phyloP scores from a whole-genome alignment of 345 rosid genomes.

The Populus euphratica region DNA sequence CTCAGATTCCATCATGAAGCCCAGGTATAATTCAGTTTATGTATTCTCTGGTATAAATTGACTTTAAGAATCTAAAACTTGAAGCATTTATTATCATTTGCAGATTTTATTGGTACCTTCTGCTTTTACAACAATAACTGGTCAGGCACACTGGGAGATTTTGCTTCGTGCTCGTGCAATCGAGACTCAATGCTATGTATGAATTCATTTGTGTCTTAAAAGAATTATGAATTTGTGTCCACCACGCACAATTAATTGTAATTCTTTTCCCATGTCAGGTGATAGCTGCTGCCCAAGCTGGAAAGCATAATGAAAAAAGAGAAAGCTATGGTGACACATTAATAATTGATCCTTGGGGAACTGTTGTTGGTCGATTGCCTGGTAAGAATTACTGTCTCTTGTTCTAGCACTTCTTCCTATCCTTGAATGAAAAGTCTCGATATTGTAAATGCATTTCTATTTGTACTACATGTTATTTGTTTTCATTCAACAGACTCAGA shows the following conservation, averaged over 20 bases:
- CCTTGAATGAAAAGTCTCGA: not conserved
- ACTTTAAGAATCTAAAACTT: not conserved
- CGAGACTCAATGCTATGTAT: conserved; percentile 94
- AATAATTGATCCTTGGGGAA: conserved; percentile 95
- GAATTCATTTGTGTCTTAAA: conserved; percentile 12
- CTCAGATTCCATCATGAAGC: conserved; percentile 72
- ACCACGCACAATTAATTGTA: not conserved
- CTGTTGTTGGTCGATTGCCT: conserved; percentile 67
- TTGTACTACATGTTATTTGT: not conserved
- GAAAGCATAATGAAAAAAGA: conserved; percentile 73
- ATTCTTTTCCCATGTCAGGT: conserved; percentile 39
- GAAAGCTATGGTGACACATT: conserved; percentile 81
- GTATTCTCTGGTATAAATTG: not conserved
- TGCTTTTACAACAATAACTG: conserved; percentile 85
- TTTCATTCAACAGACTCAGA: not conserved
- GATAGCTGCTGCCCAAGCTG: conserved; percentile 90
- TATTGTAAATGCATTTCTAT: not conserved
- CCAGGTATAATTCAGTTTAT: conserved; percentile 45
- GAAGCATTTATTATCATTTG: not conserved
- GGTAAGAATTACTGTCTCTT: conserved; percentile 38
- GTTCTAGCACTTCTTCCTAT: not conserved
- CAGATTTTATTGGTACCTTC: conserved; percentile 84
- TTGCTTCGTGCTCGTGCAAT: conserved; percentile 90
- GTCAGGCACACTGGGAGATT: conserved; percentile 94
- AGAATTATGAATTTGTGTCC: not conserved